A percentile compares a stretch with the other conserved stretches of the same genome.
These are phyloP conservation scores for Chalciporus sp. DNA, from an alignment of 1,284 basidiomycete species.

Conservation along the genomic window DNA sequence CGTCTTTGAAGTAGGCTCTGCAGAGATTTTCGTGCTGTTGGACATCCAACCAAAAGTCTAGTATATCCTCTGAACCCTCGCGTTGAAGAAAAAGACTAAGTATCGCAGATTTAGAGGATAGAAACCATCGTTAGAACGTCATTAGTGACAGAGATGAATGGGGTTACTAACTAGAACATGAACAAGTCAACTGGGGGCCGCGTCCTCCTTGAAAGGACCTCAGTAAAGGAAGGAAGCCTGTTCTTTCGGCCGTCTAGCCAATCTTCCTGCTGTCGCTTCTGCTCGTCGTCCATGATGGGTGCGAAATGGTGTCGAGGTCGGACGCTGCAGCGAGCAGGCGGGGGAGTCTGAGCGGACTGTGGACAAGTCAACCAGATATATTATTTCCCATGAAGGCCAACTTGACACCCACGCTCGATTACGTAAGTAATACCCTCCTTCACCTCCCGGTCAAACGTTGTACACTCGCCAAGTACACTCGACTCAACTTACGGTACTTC, in stretches of 20 bases:
- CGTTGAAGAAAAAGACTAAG: conserved; percentile 85
- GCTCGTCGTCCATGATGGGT: conserved; percentile 56
- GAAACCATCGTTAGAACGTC: conserved; percentile 14
- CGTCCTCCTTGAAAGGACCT: conserved; percentile 86
- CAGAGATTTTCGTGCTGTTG: conserved; percentile 99
- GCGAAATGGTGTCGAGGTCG: conserved; percentile 6
- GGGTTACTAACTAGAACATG: conserved; percentile 85
- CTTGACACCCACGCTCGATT: conserved; percentile 18
- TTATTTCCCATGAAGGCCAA: conserved; percentile 14
- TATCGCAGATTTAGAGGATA: background rate
- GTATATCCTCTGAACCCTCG: conserved; percentile 91
- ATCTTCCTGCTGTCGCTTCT: conserved; percentile 62
- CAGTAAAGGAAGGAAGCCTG: conserved; percentile 77
- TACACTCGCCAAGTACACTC: no score
- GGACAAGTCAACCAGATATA: conserved; percentile 10
- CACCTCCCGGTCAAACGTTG: background rate
- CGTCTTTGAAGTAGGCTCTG: conserved; percentile 97
- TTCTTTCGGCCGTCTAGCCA: conserved; percentile 68
- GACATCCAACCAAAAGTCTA: conserved; percentile 99
- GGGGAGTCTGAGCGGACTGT: conserved; percentile 10
- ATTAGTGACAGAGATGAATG: background rate
- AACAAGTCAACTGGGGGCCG: conserved; percentile 95
- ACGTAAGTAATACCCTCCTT: conserved; percentile 21
- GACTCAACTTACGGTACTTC: background rate
- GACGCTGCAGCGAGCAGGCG: conserved; percentile 18